These are phyloP conservation scores for Dorcoceras hygrometricum DNA, from an alignment of 257 asterid genomes.

Conservation along the genomic window DNA sequence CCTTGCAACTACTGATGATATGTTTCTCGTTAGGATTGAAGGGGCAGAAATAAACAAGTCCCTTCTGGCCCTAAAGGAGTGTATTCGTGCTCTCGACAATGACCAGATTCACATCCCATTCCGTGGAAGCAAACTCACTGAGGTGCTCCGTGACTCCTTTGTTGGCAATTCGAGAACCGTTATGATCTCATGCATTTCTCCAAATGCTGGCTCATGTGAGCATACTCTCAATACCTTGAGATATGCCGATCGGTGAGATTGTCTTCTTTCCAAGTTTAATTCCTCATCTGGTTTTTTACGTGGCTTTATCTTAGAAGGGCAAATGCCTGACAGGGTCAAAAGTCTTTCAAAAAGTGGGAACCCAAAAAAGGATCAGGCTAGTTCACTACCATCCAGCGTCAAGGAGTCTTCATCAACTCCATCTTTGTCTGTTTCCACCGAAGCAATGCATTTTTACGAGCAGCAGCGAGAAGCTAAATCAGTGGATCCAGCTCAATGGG, in stretches of 20 bases:
- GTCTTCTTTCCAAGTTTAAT: slow-evolving; percentile 6
- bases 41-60: slow-evolving; percentile 99
- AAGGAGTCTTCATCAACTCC: slow-evolving; percentile 65
- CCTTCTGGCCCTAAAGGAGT: slow-evolving; percentile 88
- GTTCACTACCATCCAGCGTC: slow-evolving; percentile 44
- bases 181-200: slow-evolving; percentile 97
- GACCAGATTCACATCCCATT: slow-evolving; percentile 97
- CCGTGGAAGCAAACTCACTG: slow-evolving; percentile 96
- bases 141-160: slow-evolving; percentile 95
- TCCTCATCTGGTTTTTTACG: slow-evolving; percentile 12
- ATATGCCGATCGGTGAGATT: slow-evolving; percentile 80
- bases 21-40: slow-evolving; percentile 60
- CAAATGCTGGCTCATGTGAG: slow-evolving; percentile 94
- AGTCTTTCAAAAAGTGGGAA: slow-evolving; percentile 91
- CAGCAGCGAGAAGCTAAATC: slow-evolving; percentile 53
- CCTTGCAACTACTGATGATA: slow-evolving; percentile 2
- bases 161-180: slow-evolving; percentile 96
- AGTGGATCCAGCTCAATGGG: slow-evolving; percentile 50
- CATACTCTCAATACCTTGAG: slow-evolving; percentile 94
- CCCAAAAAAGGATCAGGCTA: slow-evolving; percentile 61
- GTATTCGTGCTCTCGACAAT: slow-evolving; percentile 95
- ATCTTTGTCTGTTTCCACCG: slow-evolving; percentile 43
- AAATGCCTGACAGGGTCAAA: slow-evolving; percentile 62
- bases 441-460: slow-evolving; percentile 57
- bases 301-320: slow-evolving; percentile 21